Evolutionary conservation across 345 rosid species (phyloP), one percentile per base, ranked within the genome.

Genomic region (Linum usitatissimum): DNA sequence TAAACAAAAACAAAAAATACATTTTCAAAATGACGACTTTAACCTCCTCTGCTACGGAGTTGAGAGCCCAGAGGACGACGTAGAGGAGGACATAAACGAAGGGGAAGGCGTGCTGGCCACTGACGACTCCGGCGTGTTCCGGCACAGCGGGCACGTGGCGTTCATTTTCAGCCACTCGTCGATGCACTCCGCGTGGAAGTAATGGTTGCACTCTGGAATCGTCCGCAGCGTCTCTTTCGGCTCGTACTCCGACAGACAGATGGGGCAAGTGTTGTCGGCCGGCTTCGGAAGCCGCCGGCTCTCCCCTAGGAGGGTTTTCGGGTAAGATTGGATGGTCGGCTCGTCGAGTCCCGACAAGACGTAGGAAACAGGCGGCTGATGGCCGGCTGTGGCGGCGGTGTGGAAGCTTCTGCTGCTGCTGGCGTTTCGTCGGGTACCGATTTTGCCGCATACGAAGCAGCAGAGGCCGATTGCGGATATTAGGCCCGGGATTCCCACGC

Each of bases 121-220:
- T 9, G 66, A 53, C 14, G 53, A 39, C 5, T 75, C 82, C 0
- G 79, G 86, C 4, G 76, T 74, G 39, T 86, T 82, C 30, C 90
- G 77, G 64, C 92, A 88, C 21, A 84, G 15, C 0, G 90, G 90
- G 64, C 88, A 84, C 2, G 88, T 70, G 0, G 77, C 79, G 18
- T 84, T 86, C 65, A 71, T 21, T 62, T 66, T 73, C 39, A 88
- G 79, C 90, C 90, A 88, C 64, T 75, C 78, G 58, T 86, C 81
- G 9, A 86, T 70, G 61, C 96, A 82, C 3, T 72, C 73, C 0
- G 78, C 83, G 53, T 81, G 96, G 68, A 84, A 88, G 68, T 75
- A 78, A 18, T 86, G 96, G 61, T 76, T 73, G 68, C 96, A 86
- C 21, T 71, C 61, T 2, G 86, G 86, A 21, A 84, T 77, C 9